A percentile compares a stretch with the other conserved stretches of the same genome.
These are phyloP conservation scores for Chalciporus piperatus DNA, from an alignment of 768 basidiomycete genomes.

Conservation along the genomic window DNA sequence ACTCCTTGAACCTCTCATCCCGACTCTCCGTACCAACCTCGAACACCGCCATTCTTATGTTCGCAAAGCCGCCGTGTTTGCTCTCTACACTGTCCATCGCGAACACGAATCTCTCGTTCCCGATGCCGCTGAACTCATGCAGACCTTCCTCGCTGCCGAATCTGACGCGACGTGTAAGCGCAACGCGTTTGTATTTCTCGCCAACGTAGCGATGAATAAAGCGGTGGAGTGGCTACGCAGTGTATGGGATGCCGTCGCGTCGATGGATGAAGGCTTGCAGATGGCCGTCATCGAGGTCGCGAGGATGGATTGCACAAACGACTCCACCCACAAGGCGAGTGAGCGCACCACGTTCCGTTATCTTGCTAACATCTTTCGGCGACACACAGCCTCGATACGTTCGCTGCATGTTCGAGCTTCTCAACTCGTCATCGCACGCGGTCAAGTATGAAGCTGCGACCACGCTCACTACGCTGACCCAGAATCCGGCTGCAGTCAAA, in stretches of 20 bases:
- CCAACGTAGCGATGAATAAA: slow-evolving; percentile 80
- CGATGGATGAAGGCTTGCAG: slow-evolving; percentile 89
- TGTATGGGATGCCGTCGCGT: slow-evolving; percentile 78
- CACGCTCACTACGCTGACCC: slow-evolving; percentile 89
- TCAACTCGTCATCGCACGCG: slow-evolving; percentile 85
- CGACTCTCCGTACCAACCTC: slow-evolving; percentile 88
- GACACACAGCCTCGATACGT: slow-evolving; percentile 80
- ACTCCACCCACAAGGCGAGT: slow-evolving; percentile 78
- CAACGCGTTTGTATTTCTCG: slow-evolving; percentile 95
- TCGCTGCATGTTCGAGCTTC: slow-evolving; percentile 86
- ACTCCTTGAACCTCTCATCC: slow-evolving; percentile 92
- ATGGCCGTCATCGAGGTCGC: slow-evolving; percentile 96
- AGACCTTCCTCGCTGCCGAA: slow-evolving; percentile 95
- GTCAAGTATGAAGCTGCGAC: slow-evolving; percentile 98
- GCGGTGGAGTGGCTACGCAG: slow-evolving; percentile 89
- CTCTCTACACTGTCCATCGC: slow-evolving; percentile 91
- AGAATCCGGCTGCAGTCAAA: slow-evolving; percentile 95
- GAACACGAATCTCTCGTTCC: slow-evolving; percentile 94
- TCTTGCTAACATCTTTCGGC: slow-evolving; percentile 3
- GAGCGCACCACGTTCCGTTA: background rate
- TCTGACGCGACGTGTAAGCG: slow-evolving; percentile 95
- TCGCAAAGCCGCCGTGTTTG: slow-evolving; percentile 97
- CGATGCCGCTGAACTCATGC: slow-evolving; percentile 93
- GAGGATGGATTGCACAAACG: slow-evolving; percentile 81
- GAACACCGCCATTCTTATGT: slow-evolving; percentile 98